phyloP scores from a whole-genome alignment of 2,329 filamentous ascomycete genomes.

The Aspergillus sp. region DNA sequence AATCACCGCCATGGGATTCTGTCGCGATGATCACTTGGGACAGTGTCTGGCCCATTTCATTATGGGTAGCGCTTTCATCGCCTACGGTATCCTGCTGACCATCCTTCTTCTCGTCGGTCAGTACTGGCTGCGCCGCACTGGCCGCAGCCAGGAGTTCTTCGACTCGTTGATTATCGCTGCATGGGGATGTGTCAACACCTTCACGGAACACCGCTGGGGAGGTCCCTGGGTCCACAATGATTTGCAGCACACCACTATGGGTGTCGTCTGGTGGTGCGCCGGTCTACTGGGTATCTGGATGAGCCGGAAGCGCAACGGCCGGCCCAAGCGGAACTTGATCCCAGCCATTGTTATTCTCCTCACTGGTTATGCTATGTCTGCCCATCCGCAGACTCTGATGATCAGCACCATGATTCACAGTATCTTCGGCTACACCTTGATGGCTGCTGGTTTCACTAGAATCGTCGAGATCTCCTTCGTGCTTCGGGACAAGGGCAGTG shows the following conservation, averaged over 20 bases:
- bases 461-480: constrained; percentile 93
- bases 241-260: constrained; percentile 98
- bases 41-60: constrained; percentile 97
- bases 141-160: constrained; percentile 94
- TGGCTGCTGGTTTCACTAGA: constrained; percentile 80
- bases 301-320: constrained; percentile 77
- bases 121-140: constrained; percentile 76
- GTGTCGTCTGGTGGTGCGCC: constrained; percentile 97
- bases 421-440: constrained; percentile 92
- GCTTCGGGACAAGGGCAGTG: constrained; percentile 67
- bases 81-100: constrained; percentile 83
- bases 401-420: constrained; percentile 85
- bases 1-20: constrained; percentile 89
- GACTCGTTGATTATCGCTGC: constrained; percentile 87
- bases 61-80: constrained; percentile 96
- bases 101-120: constrained; percentile 87
- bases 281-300: constrained; percentile 91
- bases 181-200: constrained; percentile 97
- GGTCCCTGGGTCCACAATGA: constrained; percentile 87
- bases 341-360: constrained; percentile 87
- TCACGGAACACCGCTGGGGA: constrained; percentile 96
- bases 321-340: constrained; percentile 88
- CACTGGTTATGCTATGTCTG: constrained; percentile 94
- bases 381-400: constrained; percentile 80
- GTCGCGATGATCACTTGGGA: constrained; percentile 83